Base-by-base conservation (phyloP, 2,329 filamentous ascomycete species). In the Sclerotinia sclerotiorum region DNA sequence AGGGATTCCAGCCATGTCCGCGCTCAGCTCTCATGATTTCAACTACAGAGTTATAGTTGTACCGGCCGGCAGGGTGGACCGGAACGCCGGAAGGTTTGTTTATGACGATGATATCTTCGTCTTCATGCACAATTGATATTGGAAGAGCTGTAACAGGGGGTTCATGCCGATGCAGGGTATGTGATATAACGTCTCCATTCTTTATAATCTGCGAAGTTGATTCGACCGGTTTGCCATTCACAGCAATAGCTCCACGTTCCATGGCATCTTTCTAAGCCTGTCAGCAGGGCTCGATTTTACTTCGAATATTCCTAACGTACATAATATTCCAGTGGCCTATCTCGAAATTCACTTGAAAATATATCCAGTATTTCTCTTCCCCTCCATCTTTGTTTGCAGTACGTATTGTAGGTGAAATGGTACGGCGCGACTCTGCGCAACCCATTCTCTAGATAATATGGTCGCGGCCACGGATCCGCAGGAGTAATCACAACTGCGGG, bases 81-180 rank as follows among this genome's bases (percentile, higher is more conserved):
- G 95, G 95, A 52, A 99, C 89, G 8, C 95, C 95, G 0, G 94
- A 90, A 0, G 95, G 95, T 79, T 99, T 99, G 81, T 97, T 93
- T 78, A 99, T 97, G 70, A 98, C 94, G 69, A 99, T 90, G 83
- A 99, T 90, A 73, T 94, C 90, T 57, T 96, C 87, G 74, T 97
- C 93, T 79, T 99, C 95, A 79, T 97, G 91, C 51, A 99, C 88
- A 57, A 97, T 85, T 21, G 86, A 87, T 62, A 99, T 90, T 0
- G 91, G 87, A 54, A 91, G 87, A 21, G 88, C 89, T 2, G 92
- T 94, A 44, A 97, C 93, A 0, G 95, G 95, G 2, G 95, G 95
- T 79, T 99, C 95, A 78, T 99, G 95, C 19, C 95, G 90, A 79
- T 99, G 95, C 70, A 97, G 85, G 5, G 93, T 97, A 79, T 99